A percentile compares a stretch with the other conserved stretches of the same genome.
These are phyloP conservation scores for Phytophthora idaei DNA, from an alignment of 352 stramenopile genomes.

Conservation along the genomic window DNA sequence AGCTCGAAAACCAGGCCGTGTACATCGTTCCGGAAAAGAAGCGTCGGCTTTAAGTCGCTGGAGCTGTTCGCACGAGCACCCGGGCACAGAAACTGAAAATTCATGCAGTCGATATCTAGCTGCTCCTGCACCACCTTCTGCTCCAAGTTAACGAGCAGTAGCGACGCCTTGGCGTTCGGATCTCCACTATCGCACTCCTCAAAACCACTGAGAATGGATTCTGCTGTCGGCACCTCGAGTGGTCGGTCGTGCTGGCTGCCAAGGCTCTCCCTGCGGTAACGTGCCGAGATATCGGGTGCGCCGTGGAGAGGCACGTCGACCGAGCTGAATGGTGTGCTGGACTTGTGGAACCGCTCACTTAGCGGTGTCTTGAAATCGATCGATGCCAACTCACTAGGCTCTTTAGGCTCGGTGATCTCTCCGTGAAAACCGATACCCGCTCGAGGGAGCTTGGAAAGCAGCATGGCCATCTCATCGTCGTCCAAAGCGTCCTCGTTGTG, in stretches of 20 bases:
- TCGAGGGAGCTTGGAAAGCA: constrained; percentile 70
- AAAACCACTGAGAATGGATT: constrained; percentile 79
- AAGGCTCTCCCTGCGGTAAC: constrained; percentile 38
- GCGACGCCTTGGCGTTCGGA: constrained; percentile 64
- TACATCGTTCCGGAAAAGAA: constrained; percentile 87
- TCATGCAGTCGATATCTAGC: constrained; percentile 68
- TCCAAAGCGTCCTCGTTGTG: constrained; percentile 61
- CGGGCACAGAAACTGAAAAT: constrained; percentile 67
- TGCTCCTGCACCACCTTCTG: constrained; percentile 47
- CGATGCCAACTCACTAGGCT: constrained; percentile 49
- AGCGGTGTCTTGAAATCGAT: constrained; percentile 58
- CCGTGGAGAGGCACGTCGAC: constrained; percentile 62
- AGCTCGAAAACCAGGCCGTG: constrained; percentile 73
- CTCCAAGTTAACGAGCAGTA: constrained; percentile 56
- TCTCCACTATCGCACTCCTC: constrained; percentile 85
- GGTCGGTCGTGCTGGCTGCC: constrained; percentile 25
- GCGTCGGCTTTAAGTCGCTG: constrained; percentile 31
- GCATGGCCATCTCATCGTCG: constrained; percentile 58
- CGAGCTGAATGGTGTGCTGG: constrained; percentile 76
- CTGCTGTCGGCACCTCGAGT: constrained; percentile 70
- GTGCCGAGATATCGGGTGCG: constrained; percentile 37
- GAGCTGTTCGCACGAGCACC: constrained; percentile 24
- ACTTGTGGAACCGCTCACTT: constrained; percentile 80
- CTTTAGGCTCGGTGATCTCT: constrained; percentile 63
- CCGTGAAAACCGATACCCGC: constrained; percentile 82